These are phyloP conservation scores for Aphanomyces cochlioides DNA, from an alignment of 352 stramenopile genomes.

Conservation along the genomic window DNA sequence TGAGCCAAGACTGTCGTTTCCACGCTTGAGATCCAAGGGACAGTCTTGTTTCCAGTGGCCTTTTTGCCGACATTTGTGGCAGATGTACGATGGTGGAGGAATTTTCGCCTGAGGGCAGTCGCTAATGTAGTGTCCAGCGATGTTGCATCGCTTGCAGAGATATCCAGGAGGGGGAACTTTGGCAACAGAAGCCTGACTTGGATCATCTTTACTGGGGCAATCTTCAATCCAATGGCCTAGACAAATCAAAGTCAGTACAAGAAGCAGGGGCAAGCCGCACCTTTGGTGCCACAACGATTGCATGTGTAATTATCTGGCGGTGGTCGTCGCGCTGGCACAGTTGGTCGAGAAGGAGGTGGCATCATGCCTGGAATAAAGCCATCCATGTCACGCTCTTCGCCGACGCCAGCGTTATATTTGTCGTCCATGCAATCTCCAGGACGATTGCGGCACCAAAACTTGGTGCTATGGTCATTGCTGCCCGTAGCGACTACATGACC, in stretches of 20 bases:
- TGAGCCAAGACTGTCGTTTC: background rate
- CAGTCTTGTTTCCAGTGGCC: constrained; percentile 87
- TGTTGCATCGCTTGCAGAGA: constrained; percentile 83
- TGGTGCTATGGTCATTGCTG: constrained; percentile 95
- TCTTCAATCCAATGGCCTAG: constrained; percentile 80
- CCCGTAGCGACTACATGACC: constrained; percentile 95
- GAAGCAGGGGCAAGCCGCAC: background rate
- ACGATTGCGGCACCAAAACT: constrained; percentile 97
- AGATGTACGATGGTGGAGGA: constrained; percentile 73
- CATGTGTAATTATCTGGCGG: constrained; percentile 84
- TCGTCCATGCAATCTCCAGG: constrained; percentile 88
- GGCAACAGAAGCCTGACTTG: constrained; percentile 34
- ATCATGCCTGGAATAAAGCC: constrained; percentile 68
- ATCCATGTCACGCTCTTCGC: constrained; percentile 51
- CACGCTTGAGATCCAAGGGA: constrained; percentile 53
- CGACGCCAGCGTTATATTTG: constrained; percentile 82
- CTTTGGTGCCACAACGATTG: constrained; percentile 81
- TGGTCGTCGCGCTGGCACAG: constrained; percentile 41
- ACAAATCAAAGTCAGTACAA: background rate
- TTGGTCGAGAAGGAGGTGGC: background rate
- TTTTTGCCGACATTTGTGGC: constrained; percentile 85
- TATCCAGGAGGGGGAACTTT: constrained; percentile 72
- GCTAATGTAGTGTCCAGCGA: constrained; percentile 81
- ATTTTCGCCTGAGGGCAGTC: constrained; percentile 83
- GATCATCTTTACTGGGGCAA: constrained; percentile 79